Conservation (phyloP, 1,284 basidiomycete genomes). For the Xerocomus nothofagi region DNA sequence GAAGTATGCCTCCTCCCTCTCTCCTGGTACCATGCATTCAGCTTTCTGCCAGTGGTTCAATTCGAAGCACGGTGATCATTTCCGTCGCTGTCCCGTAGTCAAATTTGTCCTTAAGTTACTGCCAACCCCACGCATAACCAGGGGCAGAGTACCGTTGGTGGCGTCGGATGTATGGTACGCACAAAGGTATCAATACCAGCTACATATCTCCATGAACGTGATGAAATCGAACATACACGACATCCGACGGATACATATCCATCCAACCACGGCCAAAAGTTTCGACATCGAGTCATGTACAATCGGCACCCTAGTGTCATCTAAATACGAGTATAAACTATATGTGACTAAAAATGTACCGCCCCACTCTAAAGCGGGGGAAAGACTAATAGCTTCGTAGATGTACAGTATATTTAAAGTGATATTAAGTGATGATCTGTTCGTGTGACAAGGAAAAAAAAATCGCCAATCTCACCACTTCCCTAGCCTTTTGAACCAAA, state of each 20-base stretch:
- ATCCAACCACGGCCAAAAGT: not conserved
- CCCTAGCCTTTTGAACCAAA: conserved; percentile 48
- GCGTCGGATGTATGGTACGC: not conserved
- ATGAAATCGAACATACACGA: not conserved
- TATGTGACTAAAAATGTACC: conserved; percentile 20
- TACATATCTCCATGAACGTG: not conserved
- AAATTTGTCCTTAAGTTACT: not conserved
- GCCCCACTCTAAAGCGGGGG: not conserved
- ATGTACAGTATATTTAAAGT: conserved; percentile 20
- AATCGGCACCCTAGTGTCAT: not conserved
- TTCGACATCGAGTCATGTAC: conserved; percentile 6
- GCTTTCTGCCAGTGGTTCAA: conserved; percentile 66
- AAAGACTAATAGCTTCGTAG: conserved; percentile 7
- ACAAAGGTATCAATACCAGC: not conserved
- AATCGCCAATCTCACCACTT: conserved; percentile 37
- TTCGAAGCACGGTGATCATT: conserved; percentile 74
- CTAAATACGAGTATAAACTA: conserved; percentile 25
- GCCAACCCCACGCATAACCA: not conserved
- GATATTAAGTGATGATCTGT: not conserved
- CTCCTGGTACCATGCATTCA: conserved; percentile 16
- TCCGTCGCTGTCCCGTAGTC: not conserved
- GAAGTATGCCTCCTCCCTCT: conserved; percentile 56
- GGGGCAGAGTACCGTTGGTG: not conserved
- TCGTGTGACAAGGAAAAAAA: not conserved
- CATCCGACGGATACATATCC: not conserved